Base-by-base conservation (phyloP, 345 rosid species). In the Bruguiera sexangula region DNA sequence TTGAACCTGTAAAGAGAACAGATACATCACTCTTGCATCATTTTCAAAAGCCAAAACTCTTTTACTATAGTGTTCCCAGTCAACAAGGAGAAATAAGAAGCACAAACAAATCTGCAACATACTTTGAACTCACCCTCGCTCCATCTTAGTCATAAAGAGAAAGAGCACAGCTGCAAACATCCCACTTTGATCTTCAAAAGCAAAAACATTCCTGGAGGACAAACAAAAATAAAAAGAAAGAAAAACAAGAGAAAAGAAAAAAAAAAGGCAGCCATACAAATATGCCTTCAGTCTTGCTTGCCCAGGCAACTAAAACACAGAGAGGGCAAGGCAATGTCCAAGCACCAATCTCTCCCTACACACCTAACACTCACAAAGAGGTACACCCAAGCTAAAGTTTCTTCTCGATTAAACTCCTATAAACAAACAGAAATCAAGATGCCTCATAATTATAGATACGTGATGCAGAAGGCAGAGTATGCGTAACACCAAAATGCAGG, bases 381-480 rank as follows among this genome's bases (percentile, higher is more conserved):
- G 95, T 67, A 96, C 97, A 76, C 98, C 98, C 61, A 91, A 75
- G 65, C 97, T 92, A 83, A 89, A 80, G 96, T 95, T 81, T 94
- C 98, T 77, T 89, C 95, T 26, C 85, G 91, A 84, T 79, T 86
- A 71, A 94, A 93, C 87, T 89, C 96, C 97, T 94, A 81, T 31
- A 68, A 65, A 46, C 34, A 79, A 79, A 62, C 29, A 69, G 36
- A 65, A 6, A 63, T 56, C 39, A 69, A 52, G 51, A 36, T 46
- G 50, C 50, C 60, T 19, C 3, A 9, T 24, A 66, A 15, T 27
- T 8, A 21, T 43, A 36, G n/a, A 46, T 31, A 66, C 60, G 24
- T 24, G 24, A 24, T 1, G 24, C 24, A 24, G 24, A 24, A 24
- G 24, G 24, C 24, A 24, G 24, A 24, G 24, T 24, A 24, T 52